Evolutionary conservation across 257 asterid species (phyloP).

Genomic region (Mentha longifolia): DNA sequence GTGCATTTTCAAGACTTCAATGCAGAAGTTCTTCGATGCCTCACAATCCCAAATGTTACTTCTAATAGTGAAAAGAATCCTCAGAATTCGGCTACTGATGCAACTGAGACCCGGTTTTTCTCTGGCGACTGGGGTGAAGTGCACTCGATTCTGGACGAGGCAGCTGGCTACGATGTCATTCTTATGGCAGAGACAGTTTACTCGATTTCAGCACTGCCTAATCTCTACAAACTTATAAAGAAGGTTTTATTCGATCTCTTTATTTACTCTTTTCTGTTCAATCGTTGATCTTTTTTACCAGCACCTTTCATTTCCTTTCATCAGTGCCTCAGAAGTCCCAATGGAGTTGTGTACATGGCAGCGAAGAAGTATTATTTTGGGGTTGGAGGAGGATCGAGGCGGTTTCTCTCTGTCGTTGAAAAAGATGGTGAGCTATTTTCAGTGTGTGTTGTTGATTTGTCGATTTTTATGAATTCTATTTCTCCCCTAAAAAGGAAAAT

Average conservation of each 20-base stretch:
- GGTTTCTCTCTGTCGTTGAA: slow-evolving; percentile 74
- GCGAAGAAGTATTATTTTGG: slow-evolving; percentile 97
- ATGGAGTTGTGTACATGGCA: slow-evolving; percentile 88
- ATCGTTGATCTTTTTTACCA: slow-evolving; percentile 22
- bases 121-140: slow-evolving; percentile 96
- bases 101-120: slow-evolving; percentile 68
- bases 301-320: slow-evolving; percentile 9
- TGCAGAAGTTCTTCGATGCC: slow-evolving; percentile 80
- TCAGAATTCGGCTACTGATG: slow-evolving; percentile 25
- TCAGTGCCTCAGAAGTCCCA: slow-evolving; percentile 64
- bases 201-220: slow-evolving; percentile 72
- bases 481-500: neutral
- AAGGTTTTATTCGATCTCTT: slow-evolving; percentile 53
- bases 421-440: slow-evolving; percentile 67
- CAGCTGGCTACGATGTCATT: slow-evolving; percentile 70
- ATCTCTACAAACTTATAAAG: slow-evolving; percentile 64
- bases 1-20: slow-evolving; percentile 98
- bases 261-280: neutral
- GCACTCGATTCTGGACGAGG: slow-evolving; percentile 47
- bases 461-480: neutral
- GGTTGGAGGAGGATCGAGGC: slow-evolving; percentile 97
- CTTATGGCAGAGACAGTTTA: slow-evolving; percentile 99
- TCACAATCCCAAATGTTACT: slow-evolving; percentile 85
- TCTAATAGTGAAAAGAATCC: slow-evolving; percentile 57
- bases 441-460: no score